Evolutionary conservation across 257 asterid genomes (phyloP).

Genomic region (Solanum chiquidenum): DNA sequence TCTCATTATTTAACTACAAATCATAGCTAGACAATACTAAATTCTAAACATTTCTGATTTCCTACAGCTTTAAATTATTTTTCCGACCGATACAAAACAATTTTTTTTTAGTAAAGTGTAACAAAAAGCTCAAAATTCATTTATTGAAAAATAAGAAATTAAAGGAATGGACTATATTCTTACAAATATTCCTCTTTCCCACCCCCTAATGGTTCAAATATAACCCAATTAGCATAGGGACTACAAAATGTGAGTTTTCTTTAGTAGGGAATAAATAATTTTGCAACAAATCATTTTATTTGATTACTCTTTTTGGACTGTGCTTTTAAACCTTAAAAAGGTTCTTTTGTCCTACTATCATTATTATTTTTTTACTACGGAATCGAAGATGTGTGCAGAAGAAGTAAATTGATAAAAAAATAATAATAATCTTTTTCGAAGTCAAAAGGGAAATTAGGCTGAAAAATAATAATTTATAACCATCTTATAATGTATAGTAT

Average conservation of each 20-base stretch:
- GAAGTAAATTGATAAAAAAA: neutral
- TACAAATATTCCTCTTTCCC: neutral
- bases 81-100: neutral
- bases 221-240: neutral
- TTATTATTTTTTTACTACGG: neutral
- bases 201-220: neutral
- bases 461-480: neutral
- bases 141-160: neutral
- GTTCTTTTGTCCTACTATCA: neutral
- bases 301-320: conserved; percentile 2
- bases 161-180: neutral
- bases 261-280: neutral
- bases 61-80: neutral
- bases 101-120: conserved; percentile 4
- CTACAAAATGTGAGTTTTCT: conserved; percentile 7
- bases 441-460: neutral
- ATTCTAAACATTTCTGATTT: neutral
- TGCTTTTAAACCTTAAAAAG: neutral
- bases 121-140: conserved; percentile 3
- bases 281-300: neutral
- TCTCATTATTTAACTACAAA: neutral
- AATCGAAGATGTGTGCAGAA: neutral
- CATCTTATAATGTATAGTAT: neutral
- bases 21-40: neutral
- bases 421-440: neutral